Conservation (phyloP, 2,329 filamentous ascomycete species). For the Colletotrichum filicis region DNA sequence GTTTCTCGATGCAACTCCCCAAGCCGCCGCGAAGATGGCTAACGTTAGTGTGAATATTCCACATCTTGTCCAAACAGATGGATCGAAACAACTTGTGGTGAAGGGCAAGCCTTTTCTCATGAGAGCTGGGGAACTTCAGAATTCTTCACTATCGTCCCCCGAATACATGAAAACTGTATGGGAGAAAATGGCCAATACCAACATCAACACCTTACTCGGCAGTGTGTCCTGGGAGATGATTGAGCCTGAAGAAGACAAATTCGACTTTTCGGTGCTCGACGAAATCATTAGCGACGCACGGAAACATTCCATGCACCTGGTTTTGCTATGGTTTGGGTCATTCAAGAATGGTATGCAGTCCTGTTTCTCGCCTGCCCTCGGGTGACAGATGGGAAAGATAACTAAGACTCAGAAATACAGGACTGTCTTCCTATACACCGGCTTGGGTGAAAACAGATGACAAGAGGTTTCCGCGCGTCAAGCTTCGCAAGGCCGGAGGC, state of each 20-base stretch:
- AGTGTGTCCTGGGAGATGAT: conserved; percentile 49
- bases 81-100: conserved; percentile 33
- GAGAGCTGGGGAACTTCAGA: not conserved
- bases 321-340: conserved; percentile 50
- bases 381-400: not conserved
- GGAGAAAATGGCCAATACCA: conserved; percentile 42
- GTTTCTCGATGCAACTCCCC: not conserved
- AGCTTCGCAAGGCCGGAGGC: not conserved
- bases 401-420: not conserved
- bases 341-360: conserved; percentile 45
- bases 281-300: conserved; percentile 43
- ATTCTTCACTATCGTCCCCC: not conserved
- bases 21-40: not conserved
- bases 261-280: conserved; percentile 47
- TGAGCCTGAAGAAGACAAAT: conserved; percentile 46
- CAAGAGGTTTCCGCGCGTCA: not conserved
- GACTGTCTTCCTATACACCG: conserved; percentile 21
- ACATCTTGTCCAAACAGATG: not conserved
- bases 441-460: not conserved
- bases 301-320: conserved; percentile 44
- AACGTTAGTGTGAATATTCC: not conserved
- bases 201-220: conserved; percentile 48
- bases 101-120: conserved; percentile 47
- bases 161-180: not conserved
- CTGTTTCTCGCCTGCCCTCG: conserved; percentile 38